phyloP scores from a whole-genome alignment of 345 rosid species.

The Odontarrhena argentea region DNA sequence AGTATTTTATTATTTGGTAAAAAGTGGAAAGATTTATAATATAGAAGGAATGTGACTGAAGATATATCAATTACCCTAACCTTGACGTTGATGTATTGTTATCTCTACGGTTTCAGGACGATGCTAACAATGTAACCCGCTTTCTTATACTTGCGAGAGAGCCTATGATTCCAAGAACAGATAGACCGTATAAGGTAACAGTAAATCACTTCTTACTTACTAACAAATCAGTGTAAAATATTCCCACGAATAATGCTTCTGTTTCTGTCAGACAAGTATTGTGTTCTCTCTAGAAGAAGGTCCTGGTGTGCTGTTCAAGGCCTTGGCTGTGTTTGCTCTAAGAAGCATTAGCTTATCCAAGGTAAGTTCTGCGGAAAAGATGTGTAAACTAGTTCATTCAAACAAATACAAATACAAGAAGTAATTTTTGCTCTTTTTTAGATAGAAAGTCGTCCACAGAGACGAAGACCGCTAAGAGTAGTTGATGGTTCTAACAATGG shows the following conservation, averaged over 20 bases:
- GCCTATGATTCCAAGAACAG: constrained; percentile 76
- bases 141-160: constrained; percentile 90
- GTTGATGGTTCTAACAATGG: constrained; percentile 85
- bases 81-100: constrained; percentile 13
- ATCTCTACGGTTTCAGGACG: constrained; percentile 56
- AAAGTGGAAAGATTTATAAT: constrained; percentile 10
- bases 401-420: not conserved
- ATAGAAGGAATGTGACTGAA: constrained; percentile 15
- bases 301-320: constrained; percentile 86
- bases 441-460: constrained; percentile 94
- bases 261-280: constrained; percentile 76
- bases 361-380: constrained; percentile 42
- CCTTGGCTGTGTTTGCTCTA: constrained; percentile 84
- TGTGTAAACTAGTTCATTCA: constrained; percentile 9
- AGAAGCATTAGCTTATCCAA: constrained; percentile 84
- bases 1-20: constrained; percentile 6
- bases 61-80: not conserved
- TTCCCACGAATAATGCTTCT: constrained; percentile 19
- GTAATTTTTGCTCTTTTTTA: constrained; percentile 34
- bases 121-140: constrained; percentile 74
- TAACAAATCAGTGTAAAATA: not conserved
- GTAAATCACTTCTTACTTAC: not conserved
- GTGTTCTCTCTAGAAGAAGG: constrained; percentile 97
- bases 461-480: constrained; percentile 68
- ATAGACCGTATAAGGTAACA: constrained; percentile 69